Conservation (phyloP, 352 stramenopile species). For the Pythium brachiatum region DNA sequence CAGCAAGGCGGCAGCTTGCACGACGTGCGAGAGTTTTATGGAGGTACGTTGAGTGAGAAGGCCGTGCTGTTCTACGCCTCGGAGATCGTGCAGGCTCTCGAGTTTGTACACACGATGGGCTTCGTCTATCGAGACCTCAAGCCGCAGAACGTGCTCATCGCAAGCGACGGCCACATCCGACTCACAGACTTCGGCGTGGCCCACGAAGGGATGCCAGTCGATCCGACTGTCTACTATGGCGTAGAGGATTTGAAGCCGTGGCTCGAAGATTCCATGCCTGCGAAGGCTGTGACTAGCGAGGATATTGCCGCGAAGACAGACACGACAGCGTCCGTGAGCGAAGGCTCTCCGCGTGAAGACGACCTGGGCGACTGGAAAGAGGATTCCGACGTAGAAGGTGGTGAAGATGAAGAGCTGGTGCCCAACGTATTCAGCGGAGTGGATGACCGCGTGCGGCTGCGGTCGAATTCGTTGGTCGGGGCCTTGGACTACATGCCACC, state of each 20-base stretch:
- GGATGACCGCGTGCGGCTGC: constrained; percentile 67
- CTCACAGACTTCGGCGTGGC: constrained; percentile 33
- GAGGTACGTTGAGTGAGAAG: constrained; percentile 16
- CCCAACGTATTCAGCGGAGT: constrained; percentile 30
- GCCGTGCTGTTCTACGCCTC: constrained; percentile 48
- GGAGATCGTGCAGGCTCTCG: constrained; percentile 46
- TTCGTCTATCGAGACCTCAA: constrained; percentile 69
- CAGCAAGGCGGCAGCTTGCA: constrained; percentile 28
- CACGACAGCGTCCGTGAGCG: constrained; percentile 1
- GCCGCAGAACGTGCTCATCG: constrained; percentile 36
- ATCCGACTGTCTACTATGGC: constrained; percentile 1
- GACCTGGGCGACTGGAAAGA: constrained; percentile 3
- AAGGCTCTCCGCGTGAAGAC: background rate
- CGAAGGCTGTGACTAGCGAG: background rate
- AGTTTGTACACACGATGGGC: constrained; percentile 39
- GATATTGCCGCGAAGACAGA: background rate
- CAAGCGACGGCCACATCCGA: constrained; percentile 25
- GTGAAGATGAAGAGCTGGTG: background rate
- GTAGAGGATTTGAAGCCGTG: background rate
- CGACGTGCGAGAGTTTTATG: constrained; percentile 22
- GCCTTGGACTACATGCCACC: constrained; percentile 84
- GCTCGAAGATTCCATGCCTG: background rate
- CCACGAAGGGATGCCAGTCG: constrained; percentile 18
- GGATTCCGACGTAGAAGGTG: background rate
- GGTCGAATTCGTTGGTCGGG: constrained; percentile 79